Conservation (phyloP, 106 monocot genomes). For the Amphibolis antarctica region DNA sequence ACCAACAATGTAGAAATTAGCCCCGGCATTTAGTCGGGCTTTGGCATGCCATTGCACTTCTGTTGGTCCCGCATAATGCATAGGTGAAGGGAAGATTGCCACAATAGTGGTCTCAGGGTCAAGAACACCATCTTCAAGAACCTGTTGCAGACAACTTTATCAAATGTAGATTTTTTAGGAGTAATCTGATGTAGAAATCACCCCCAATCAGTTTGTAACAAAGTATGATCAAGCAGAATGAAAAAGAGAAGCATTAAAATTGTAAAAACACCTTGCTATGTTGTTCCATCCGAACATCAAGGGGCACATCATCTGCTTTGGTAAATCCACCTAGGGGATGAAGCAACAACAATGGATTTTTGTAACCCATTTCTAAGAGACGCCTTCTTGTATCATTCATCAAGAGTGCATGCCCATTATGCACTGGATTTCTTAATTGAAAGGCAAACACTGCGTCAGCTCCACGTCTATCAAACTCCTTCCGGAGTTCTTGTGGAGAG, state of each 20-base stretch:
- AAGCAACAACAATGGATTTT: slow-evolving; percentile 83
- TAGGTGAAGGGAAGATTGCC: slow-evolving; percentile 92
- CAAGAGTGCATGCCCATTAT: slow-evolving; percentile 92
- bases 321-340: slow-evolving; percentile 96
- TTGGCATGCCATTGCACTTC: slow-evolving; percentile 99
- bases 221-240: too few species aligned
- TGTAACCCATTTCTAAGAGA: slow-evolving; percentile 85
- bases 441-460: slow-evolving; percentile 97
- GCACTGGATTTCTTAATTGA: slow-evolving; percentile 91
- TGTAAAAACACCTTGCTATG: slow-evolving; percentile 64
- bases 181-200: too few species aligned
- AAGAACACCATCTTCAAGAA: slow-evolving; percentile 89
- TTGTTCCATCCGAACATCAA: slow-evolving; percentile 93
- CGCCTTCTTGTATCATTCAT: slow-evolving; percentile 94
- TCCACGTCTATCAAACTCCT: slow-evolving; percentile 74
- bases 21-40: slow-evolving; percentile 92
- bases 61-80: slow-evolving; percentile 99
- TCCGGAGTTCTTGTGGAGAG: slow-evolving; percentile 66
- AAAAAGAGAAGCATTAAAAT: too few species aligned
- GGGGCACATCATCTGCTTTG: slow-evolving; percentile 94
- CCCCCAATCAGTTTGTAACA: not conserved
- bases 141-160: slow-evolving; percentile 28
- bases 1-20: slow-evolving; percentile 98
- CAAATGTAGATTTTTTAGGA: too few species aligned
- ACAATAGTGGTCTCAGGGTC: slow-evolving; percentile 92